Evolutionary conservation across 2,329 filamentous ascomycete genomes (phyloP).

Genomic region (Ophiobolus disseminans): DNA sequence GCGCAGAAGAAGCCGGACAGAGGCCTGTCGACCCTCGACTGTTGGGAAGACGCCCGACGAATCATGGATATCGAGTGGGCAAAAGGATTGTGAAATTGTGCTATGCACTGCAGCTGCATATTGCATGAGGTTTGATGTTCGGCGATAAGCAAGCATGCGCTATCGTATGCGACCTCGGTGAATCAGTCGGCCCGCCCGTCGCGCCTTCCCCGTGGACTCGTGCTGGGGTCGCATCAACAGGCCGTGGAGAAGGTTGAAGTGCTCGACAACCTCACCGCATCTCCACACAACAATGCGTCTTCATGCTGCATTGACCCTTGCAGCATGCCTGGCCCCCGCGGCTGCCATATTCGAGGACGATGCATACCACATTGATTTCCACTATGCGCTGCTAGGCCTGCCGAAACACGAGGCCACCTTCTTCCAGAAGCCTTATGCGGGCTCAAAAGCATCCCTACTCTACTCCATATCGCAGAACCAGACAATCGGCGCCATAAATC

Average conservation of each 20-base stretch:
- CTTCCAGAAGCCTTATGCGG: constrained; percentile 85
- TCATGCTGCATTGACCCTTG: constrained; percentile 43
- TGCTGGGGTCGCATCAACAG: constrained; percentile 13
- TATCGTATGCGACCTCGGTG: neutral
- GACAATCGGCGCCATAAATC: constrained; percentile 87
- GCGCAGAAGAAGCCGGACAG: too few relatives aligned
- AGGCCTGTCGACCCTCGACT: constrained; percentile 1
- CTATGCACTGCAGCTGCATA: constrained; percentile 1
- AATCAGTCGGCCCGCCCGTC: constrained; percentile 3
- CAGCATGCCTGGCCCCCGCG: constrained; percentile 58
- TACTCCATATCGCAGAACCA: constrained; percentile 89
- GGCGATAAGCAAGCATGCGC: neutral
- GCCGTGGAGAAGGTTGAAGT: constrained; percentile 7
- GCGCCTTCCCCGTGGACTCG: too few relatives aligned
- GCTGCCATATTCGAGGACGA: constrained; percentile 86
- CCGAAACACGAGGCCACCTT: constrained; percentile 86
- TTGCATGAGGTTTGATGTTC: constrained; percentile 6
- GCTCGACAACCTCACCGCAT: constrained; percentile 9
- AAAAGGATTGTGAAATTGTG: constrained; percentile 1
- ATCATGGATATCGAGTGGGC: neutral
- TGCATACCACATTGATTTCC: constrained; percentile 90
- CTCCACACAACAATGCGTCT: constrained; percentile 45
- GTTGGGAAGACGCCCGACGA: neutral
- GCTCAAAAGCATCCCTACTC: constrained; percentile 85
- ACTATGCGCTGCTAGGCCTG: constrained; percentile 85